Evolutionary conservation across 2,329 filamentous ascomycete genomes (phyloP).

Genomic region (Massarina eburnea): DNA sequence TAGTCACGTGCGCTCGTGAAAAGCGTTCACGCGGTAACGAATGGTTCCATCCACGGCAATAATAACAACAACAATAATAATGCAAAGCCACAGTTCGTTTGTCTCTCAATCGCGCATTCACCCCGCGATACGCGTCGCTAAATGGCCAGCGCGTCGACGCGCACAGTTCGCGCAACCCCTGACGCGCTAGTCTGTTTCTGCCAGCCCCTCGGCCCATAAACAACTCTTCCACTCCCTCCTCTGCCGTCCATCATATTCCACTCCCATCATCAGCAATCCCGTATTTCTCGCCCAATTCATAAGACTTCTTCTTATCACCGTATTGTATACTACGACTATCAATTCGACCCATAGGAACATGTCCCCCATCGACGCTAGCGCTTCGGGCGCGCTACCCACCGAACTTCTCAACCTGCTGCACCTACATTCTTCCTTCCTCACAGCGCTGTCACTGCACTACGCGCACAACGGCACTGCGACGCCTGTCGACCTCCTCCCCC

Average conservation of each 20-base stretch:
- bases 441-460: conserved; percentile 52
- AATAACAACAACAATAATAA: too few species aligned
- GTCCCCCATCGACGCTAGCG: conserved; percentile 26
- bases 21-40: conserved; percentile 7
- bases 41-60: too few species aligned
- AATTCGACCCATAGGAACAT: conserved; percentile 18
- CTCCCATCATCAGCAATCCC: conserved; percentile 13
- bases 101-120: not conserved
- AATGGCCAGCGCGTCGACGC: conserved; percentile 30
- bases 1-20: too few species aligned
- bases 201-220: conserved; percentile 31
- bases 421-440: conserved; percentile 53
- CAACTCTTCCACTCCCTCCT: conserved; percentile 11
- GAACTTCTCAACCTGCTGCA: conserved; percentile 47
- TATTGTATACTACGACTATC: conserved; percentile 16
- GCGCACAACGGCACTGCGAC: conserved; percentile 52
- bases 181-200: conserved; percentile 26
- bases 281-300: conserved; percentile 22
- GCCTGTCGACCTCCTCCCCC: conserved; percentile 44
- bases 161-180: conserved; percentile 26
- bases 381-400: conserved; percentile 39
- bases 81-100: conserved; percentile 2
- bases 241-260: conserved; percentile 3
- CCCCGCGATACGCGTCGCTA: conserved; percentile 11
- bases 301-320: conserved; percentile 18